Conservation (phyloP, 805 yeast genomes). For the Brettanomyces custersianus region DNA sequence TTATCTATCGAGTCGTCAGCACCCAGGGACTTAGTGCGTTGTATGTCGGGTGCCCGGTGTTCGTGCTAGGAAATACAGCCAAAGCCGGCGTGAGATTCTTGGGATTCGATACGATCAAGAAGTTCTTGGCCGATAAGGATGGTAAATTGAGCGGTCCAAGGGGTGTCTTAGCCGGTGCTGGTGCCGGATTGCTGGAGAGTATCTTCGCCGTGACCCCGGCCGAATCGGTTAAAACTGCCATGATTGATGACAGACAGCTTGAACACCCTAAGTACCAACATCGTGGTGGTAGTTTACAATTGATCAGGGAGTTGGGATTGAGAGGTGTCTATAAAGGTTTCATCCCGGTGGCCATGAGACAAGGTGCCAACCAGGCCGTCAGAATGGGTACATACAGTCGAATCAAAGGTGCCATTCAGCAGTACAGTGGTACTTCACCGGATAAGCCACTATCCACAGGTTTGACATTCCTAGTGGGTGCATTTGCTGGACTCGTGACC, state of each 20-base stretch:
- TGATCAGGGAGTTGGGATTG: slow-evolving; percentile 71
- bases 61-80: slow-evolving; percentile 90
- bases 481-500: slow-evolving; percentile 81
- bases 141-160: slow-evolving; percentile 85
- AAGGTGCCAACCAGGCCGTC: slow-evolving; percentile 93
- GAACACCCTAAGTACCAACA: slow-evolving; percentile 68
- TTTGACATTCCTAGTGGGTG: slow-evolving; percentile 82
- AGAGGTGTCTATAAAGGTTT: slow-evolving; percentile 83
- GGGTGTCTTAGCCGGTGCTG: slow-evolving; percentile 94
- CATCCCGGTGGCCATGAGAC: slow-evolving; percentile 88
- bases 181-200: slow-evolving; percentile 91
- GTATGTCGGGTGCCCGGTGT: slow-evolving; percentile 95
- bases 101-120: slow-evolving; percentile 85
- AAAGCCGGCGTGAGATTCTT: slow-evolving; percentile 93
- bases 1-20: slow-evolving; percentile 66
- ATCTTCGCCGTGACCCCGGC: slow-evolving; percentile 94
- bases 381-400: slow-evolving; percentile 89
- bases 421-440: slow-evolving; percentile 56
- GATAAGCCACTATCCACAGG: slow-evolving; percentile 67
- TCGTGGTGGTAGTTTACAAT: slow-evolving; percentile 54
- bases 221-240: slow-evolving; percentile 91
- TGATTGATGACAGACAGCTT: slow-evolving; percentile 85
- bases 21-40: slow-evolving; percentile 72
- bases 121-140: slow-evolving; percentile 64
- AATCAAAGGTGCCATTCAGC: slow-evolving; percentile 71